These are phyloP conservation scores for Coccomyxa subellipsoidea DNA, from an alignment of 163 green algal species.

Conservation along the genomic window DNA sequence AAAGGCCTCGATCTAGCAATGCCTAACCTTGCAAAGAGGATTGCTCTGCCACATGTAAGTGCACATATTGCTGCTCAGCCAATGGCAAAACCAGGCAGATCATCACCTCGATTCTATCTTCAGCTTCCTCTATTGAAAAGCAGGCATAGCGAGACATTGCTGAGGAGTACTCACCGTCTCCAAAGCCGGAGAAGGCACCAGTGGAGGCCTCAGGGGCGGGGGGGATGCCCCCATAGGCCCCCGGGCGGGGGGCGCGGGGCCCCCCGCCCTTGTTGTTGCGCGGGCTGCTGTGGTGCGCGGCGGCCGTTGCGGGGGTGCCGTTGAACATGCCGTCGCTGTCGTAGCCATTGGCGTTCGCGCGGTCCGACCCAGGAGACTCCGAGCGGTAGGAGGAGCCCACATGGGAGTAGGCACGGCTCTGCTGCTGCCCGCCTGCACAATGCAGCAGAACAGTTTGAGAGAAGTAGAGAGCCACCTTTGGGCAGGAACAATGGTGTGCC, in stretches of 20 bases:
- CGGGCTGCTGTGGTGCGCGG: conserved; percentile 7
- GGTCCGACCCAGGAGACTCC: background rate
- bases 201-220: background rate
- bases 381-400: background rate
- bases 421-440: conserved; percentile 13
- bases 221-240: background rate
- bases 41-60: no score
- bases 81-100: no score
- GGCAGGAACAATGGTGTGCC: background rate
- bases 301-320: background rate
- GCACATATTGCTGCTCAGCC: no score
- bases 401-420: background rate
- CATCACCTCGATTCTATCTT: no score
- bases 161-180: background rate
- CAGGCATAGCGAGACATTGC: no score
- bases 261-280: background rate
- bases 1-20: no score
- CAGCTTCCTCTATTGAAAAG: no score
- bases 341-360: background rate
- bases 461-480: background rate
- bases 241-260: background rate
- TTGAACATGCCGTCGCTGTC: conserved; percentile 9
- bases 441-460: background rate
- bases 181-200: conserved; percentile 1
- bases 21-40: no score